Evolutionary conservation across 352 stramenopile species (phyloP).

Genomic region (Phytophthora megakarya): DNA sequence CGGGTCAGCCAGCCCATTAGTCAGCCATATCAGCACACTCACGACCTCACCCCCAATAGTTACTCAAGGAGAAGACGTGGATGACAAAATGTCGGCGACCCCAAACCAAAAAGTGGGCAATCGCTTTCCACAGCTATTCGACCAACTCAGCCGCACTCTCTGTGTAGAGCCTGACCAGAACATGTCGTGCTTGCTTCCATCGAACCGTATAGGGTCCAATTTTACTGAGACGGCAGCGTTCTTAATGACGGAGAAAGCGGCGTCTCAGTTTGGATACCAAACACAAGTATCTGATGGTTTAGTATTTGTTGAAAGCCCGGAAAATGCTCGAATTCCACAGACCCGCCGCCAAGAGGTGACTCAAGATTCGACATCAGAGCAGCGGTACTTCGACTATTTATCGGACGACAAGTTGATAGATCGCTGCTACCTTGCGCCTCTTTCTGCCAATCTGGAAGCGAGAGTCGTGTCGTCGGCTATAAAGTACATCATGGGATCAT

Average conservation of each 20-base stretch:
- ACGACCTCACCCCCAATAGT: neutral
- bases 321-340: neutral
- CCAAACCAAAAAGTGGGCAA: slow-evolving; percentile 3
- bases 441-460: slow-evolving; percentile 39
- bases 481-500: slow-evolving; percentile 51
- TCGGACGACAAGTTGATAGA: slow-evolving; percentile 45
- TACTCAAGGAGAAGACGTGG: neutral
- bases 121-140: slow-evolving; percentile 49
- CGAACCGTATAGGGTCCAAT: slow-evolving; percentile 79
- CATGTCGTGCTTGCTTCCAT: slow-evolving; percentile 55
- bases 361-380: slow-evolving; percentile 35
- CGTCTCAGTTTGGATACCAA: slow-evolving; percentile 19
- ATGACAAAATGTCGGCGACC: neutral
- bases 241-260: slow-evolving; percentile 52
- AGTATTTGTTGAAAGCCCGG: slow-evolving; percentile 17
- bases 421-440: slow-evolving; percentile 41
- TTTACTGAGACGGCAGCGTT: slow-evolving; percentile 51
- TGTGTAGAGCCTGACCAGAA: slow-evolving; percentile 77
- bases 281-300: slow-evolving; percentile 10
- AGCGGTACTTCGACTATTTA: slow-evolving; percentile 69
- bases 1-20: slow-evolving; percentile 9
- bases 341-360: neutral
- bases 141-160: slow-evolving; percentile 64
- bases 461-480: slow-evolving; percentile 55
- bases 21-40: slow-evolving; percentile 1